Percentiles rank a stretch among this genome's conserved stretches.
phyloP scores from a whole-genome alignment of 192 early-diverging fungal genomes.

The Backusella mclennaniae region DNA sequence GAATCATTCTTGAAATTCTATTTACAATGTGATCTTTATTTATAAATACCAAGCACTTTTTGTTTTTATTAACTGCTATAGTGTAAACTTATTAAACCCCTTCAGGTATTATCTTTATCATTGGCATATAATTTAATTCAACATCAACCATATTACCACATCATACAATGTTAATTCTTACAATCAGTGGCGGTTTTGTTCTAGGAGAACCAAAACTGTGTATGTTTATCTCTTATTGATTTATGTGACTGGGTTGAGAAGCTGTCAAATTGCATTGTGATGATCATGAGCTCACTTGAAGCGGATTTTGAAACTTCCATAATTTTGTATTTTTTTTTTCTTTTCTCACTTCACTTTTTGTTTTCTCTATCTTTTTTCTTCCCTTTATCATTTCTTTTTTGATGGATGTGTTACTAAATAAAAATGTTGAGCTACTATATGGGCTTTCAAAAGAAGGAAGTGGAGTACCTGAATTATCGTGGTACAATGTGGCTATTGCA shows the following conservation, averaged over 20 bases:
- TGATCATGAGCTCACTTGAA: neutral
- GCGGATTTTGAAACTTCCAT: neutral
- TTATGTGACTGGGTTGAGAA: neutral
- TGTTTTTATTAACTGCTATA: neutral
- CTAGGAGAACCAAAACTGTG: neutral
- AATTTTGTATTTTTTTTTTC: neutral
- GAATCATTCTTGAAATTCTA: neutral
- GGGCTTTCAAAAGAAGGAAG: neutral
- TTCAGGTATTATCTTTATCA: neutral
- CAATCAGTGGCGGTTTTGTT: neutral
- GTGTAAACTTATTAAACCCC: neutral
- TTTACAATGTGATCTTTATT: neutral
- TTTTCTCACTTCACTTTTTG: neutral
- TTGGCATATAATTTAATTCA: neutral
- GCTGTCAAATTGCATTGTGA: constrained; percentile 3
- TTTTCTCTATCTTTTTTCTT: neutral
- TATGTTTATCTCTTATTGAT: neutral
- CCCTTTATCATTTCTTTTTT: neutral
- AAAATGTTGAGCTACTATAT: neutral
- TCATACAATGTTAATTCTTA: neutral
- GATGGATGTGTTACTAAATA: neutral
- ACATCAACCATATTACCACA: neutral
- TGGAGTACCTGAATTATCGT: constrained; percentile 14
- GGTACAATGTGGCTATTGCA: constrained; percentile 29
- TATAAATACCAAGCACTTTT: neutral